phyloP scores from a whole-genome alignment of 148 eudicot species.

The Pouteria glomerata region DNA sequence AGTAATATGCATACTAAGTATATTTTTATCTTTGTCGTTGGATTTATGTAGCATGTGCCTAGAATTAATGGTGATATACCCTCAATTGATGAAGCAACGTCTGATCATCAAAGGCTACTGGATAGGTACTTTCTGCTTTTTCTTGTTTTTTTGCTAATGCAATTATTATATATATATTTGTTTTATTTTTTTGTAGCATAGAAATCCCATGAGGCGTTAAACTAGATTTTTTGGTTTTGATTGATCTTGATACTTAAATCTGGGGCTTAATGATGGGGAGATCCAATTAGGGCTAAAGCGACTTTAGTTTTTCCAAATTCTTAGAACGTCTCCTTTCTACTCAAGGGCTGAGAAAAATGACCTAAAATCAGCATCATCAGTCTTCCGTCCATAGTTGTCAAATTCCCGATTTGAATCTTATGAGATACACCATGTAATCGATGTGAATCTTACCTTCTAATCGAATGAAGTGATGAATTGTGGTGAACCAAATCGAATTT shows the following conservation, averaged over 20 bases:
- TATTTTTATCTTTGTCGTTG: neutral
- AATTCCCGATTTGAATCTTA: no score
- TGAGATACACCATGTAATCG: no score
- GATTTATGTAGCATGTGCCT: slow-evolving; percentile 78
- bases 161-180: neutral
- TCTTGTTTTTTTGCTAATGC: neutral
- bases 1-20: neutral
- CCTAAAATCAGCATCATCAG: neutral
- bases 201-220: neutral
- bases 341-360: neutral
- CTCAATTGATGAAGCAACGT: slow-evolving; percentile 85
- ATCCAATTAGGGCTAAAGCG: neutral
- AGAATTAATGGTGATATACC: slow-evolving; percentile 95
- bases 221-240: neutral
- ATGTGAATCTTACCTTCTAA: no score
- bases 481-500: no score
- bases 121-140: slow-evolving; percentile 51
- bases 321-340: neutral
- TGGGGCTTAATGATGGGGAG: neutral
- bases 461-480: no score
- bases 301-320: neutral
- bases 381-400: no score
- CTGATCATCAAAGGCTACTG: slow-evolving; percentile 88
- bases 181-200: neutral
- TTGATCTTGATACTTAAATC: neutral